Evolutionary conservation across 345 rosid genomes (phyloP).

Genomic region (Linum tenue): DNA sequence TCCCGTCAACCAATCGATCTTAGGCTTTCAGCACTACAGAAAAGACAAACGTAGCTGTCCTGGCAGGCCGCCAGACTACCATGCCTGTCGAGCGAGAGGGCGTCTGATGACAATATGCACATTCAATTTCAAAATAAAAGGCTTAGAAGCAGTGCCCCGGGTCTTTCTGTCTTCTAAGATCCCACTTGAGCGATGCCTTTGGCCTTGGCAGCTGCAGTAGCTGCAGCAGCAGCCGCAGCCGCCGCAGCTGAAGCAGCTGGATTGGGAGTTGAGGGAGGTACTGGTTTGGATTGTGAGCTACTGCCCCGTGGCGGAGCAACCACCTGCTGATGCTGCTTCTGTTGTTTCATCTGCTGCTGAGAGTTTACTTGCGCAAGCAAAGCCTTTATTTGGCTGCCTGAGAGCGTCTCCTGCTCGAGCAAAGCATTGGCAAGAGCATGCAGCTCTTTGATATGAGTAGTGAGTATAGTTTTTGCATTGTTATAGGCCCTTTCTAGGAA

Average conservation of each 20-base stretch:
- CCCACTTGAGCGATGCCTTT: slow-evolving; percentile 87
- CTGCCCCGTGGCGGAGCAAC: slow-evolving; percentile 27
- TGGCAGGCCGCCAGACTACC: no score
- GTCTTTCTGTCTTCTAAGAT: slow-evolving; percentile 30
- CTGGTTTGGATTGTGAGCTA: slow-evolving; percentile 45
- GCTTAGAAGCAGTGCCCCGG: background rate
- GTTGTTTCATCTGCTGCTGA: slow-evolving; percentile 33
- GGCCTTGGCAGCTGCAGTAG: slow-evolving; percentile 54
- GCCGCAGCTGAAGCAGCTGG: slow-evolving; percentile 71
- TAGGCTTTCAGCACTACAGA: no score
- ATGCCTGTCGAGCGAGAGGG: no score
- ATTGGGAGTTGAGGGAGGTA: slow-evolving; percentile 66
- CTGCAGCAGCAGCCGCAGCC: slow-evolving; percentile 46
- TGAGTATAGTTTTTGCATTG: slow-evolving; percentile 78
- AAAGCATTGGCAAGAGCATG: slow-evolving; percentile 75
- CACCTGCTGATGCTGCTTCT: slow-evolving; percentile 42
- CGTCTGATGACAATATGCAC: no score
- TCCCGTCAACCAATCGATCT: no score
- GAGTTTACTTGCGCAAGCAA: slow-evolving; percentile 55
- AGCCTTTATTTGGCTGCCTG: slow-evolving; percentile 70
- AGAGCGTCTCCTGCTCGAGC: slow-evolving; percentile 68
- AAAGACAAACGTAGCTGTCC: no score
- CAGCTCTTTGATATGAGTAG: slow-evolving; percentile 63
- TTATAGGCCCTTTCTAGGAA: slow-evolving; percentile 72
- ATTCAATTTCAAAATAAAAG: no score